Percentiles rank a stretch among this genome's conserved stretches.
Conservation (phyloP, 768 basidiomycete species). For the Mycena maculata region DNA sequence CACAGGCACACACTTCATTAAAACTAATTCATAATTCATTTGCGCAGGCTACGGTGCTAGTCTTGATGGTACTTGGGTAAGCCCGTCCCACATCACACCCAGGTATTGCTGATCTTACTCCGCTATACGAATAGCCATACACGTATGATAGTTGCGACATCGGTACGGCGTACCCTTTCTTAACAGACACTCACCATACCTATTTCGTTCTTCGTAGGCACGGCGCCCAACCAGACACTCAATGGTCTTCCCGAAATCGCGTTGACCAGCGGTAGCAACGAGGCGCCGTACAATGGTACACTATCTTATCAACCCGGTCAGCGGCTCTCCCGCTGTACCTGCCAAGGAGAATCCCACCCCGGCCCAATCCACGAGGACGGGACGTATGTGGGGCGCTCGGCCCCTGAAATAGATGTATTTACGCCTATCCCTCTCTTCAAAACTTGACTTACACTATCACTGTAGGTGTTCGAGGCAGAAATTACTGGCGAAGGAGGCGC, state of each 20-base stretch:
- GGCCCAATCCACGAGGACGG: conserved; percentile 85
- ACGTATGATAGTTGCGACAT: conserved; percentile 89
- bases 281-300: conserved; percentile 58
- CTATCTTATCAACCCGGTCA: conserved; percentile 93
- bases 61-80: conserved; percentile 73
- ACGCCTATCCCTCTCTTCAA: neutral
- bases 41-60: conserved; percentile 55
- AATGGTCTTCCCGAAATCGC: conserved; percentile 74
- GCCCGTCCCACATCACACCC: neutral
- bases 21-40: no score
- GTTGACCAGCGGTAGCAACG: conserved; percentile 59
- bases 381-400: conserved; percentile 82
- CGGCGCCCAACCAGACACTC: conserved; percentile 80
- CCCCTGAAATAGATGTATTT: conserved; percentile 92
- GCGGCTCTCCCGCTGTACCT: conserved; percentile 88
- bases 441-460: neutral
- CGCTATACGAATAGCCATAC: neutral
- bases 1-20: no score
- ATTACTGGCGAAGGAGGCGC: conserved; percentile 43
- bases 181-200: no score
- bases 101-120: no score
- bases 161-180: conserved; percentile 71
- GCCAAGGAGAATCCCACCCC: conserved; percentile 85
- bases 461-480: neutral
- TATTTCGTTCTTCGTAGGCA: no score